These are phyloP conservation scores for Pezizomycotina sp. DNA, from an alignment of 2,329 filamentous ascomycete species.

Conservation along the genomic window DNA sequence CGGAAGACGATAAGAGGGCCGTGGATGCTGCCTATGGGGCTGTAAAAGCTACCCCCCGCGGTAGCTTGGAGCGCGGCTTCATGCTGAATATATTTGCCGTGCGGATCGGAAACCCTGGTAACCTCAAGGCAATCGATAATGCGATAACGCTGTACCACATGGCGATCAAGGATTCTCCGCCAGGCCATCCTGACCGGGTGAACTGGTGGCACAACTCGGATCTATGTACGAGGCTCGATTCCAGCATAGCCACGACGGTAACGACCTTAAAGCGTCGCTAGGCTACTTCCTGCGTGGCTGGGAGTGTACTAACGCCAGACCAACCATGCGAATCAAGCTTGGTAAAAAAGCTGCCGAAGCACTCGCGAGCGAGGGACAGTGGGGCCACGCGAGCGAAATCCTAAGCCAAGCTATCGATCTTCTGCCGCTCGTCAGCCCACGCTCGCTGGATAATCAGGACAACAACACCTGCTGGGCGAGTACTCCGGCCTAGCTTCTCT, in stretches of 20 bases:
- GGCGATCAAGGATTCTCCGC: no score
- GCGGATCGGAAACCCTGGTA: no score
- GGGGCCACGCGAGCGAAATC: conserved; percentile 3
- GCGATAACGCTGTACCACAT: neutral
- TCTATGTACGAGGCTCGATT: conserved; percentile 1
- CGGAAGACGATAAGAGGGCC: conserved; percentile 6
- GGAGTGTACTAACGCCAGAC: no score
- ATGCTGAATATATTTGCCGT: no score
- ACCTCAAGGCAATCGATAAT: no score
- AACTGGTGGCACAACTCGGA: neutral
- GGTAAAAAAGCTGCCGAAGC: neutral
- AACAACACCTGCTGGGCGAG: conserved; percentile 5
- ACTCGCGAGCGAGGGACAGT: neutral
- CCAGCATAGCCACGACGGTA: neutral
- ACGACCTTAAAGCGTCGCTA: conserved; percentile 4
- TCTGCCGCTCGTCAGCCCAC: conserved; percentile 4
- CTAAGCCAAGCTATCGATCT: conserved; percentile 8
- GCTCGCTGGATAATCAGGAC: conserved; percentile 3
- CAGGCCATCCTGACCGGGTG: neutral
- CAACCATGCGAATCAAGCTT: neutral
- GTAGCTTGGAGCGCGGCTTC: no score
- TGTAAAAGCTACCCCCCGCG: conserved; percentile 1
- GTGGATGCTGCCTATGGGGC: neutral
- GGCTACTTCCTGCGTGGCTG: no score
- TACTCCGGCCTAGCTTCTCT: conserved; percentile 5